These are phyloP conservation scores for Tylopilus intermedius DNA, from an alignment of 768 basidiomycete species.

Conservation along the genomic window DNA sequence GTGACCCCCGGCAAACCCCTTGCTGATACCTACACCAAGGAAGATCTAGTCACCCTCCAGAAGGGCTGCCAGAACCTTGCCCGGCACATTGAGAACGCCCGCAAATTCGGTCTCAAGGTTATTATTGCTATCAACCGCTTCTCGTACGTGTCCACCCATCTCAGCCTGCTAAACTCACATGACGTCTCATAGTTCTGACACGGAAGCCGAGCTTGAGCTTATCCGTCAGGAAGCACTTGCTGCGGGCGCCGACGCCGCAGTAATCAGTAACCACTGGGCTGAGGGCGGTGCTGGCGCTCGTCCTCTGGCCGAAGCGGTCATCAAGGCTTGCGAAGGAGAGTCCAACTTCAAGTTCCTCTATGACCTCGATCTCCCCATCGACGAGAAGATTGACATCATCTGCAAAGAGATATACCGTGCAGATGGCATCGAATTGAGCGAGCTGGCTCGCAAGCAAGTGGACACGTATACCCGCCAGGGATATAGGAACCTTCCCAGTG, in stretches of 20 bases:
- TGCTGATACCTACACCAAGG: slow-evolving; percentile 89
- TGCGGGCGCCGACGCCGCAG: slow-evolving; percentile 90
- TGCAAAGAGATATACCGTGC: slow-evolving; percentile 92
- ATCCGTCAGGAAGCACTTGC: slow-evolving; percentile 74
- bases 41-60: slow-evolving; percentile 83
- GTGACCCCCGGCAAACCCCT: slow-evolving; percentile 94
- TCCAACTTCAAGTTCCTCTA: slow-evolving; percentile 93
- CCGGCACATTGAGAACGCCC: slow-evolving; percentile 90
- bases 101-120: slow-evolving; percentile 95
- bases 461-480: slow-evolving; percentile 92
- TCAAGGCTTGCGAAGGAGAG: slow-evolving; percentile 75
- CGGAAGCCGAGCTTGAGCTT: slow-evolving; percentile 82
- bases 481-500: slow-evolving; percentile 72
- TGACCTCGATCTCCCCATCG: slow-evolving; percentile 76
- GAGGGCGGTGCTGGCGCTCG: slow-evolving; percentile 89
- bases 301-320: slow-evolving; percentile 87
- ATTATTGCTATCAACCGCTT: slow-evolving; percentile 95
- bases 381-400: slow-evolving; percentile 84
- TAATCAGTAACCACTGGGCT: slow-evolving; percentile 97
- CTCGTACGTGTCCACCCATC: slow-evolving; percentile 51
- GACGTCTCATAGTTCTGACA: slow-evolving; percentile 62
- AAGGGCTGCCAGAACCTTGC: slow-evolving; percentile 91
- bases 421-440: slow-evolving; percentile 82
- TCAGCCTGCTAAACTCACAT: not conserved
- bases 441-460: slow-evolving; percentile 77